Conservation (phyloP, 2,329 filamentous ascomycete species). For the Pseudocercospora ulei region DNA sequence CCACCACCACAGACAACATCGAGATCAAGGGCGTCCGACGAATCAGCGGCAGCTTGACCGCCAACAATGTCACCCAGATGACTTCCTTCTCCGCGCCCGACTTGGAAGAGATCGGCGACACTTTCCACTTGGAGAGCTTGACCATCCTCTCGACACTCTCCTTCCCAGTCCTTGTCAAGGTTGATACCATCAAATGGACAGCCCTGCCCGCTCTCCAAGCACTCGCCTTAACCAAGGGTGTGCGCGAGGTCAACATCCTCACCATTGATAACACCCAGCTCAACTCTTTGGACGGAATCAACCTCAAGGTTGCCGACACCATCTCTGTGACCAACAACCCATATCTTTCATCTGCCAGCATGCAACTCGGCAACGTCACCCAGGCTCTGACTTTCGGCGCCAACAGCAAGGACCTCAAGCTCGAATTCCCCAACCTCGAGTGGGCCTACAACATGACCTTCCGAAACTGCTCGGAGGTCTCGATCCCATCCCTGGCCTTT, state of each 20-base stretch:
- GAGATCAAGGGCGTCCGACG: slow-evolving; percentile 52
- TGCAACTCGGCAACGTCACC: slow-evolving; percentile 67
- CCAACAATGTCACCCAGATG: slow-evolving; percentile 50
- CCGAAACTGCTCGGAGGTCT: slow-evolving; percentile 66
- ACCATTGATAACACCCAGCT: slow-evolving; percentile 80
- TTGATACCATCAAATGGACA: slow-evolving; percentile 60
- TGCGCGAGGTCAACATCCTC: slow-evolving; percentile 60
- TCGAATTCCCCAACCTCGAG: slow-evolving; percentile 68
- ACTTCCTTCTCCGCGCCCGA: slow-evolving; percentile 52
- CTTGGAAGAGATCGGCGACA: slow-evolving; percentile 56
- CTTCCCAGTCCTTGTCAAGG: slow-evolving; percentile 55
- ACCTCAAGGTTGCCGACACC: slow-evolving; percentile 59
- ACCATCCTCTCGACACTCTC: slow-evolving; percentile 58
- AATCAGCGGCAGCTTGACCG: slow-evolving; percentile 50
- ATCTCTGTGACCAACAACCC: slow-evolving; percentile 88
- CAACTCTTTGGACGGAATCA: slow-evolving; percentile 66
- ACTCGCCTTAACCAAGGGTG: slow-evolving; percentile 50
- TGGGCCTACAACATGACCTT: slow-evolving; percentile 73
- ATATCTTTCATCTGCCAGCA: slow-evolving; percentile 63
- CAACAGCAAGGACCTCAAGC: slow-evolving; percentile 64
- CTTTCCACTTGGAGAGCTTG: slow-evolving; percentile 60
- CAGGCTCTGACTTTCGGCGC: slow-evolving; percentile 61
- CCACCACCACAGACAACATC: slow-evolving; percentile 49
- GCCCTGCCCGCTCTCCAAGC: slow-evolving; percentile 57
- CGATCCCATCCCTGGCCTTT: slow-evolving; percentile 59